Conservation (phyloP, 208 protist species). For the Crithidia thermophila region DNA sequence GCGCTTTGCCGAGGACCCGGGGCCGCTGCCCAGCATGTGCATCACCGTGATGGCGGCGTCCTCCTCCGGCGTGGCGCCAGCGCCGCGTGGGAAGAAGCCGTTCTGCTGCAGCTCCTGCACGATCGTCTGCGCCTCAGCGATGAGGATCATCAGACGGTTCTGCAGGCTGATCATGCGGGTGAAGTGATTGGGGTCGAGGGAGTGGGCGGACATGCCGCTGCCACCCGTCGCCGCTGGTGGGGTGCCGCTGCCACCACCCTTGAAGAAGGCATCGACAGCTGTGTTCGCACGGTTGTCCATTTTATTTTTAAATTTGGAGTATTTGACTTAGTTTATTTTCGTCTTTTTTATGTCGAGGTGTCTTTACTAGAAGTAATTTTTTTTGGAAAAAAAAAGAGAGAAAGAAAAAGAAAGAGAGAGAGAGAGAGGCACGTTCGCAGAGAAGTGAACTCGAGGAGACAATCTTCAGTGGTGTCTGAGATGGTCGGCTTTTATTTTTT, state of each 20-base stretch:
- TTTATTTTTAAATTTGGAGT: background rate
- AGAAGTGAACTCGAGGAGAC: background rate
- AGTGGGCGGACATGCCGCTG: background rate
- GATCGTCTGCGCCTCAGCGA: conserved; percentile 45
- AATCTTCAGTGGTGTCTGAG: too few species aligned
- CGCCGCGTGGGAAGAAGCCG: conserved; percentile 39
- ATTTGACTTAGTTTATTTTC: background rate
- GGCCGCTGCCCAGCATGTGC: conserved; percentile 28
- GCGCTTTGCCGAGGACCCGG: conserved; percentile 16
- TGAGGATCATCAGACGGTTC: conserved; percentile 43
- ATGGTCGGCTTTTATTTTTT: too few species aligned
- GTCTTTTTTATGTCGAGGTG: background rate
- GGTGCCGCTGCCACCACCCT: conserved; percentile 22
- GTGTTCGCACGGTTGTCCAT: conserved; percentile 32
- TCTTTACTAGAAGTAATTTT: background rate
- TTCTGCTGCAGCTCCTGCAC: conserved; percentile 51
- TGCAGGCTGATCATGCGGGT: conserved; percentile 42
- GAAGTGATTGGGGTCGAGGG: conserved; percentile 28
- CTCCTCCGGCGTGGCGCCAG: conserved; percentile 26
- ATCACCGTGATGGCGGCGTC: conserved; percentile 40
- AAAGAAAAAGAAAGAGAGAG: conserved; percentile 16
- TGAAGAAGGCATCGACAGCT: conserved; percentile 33
- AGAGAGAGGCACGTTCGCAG: conserved; percentile 7
- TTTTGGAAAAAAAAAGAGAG: background rate
- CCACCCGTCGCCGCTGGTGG: conserved; percentile 5